A percentile compares a stretch with the other conserved stretches of the same genome.
These are phyloP conservation scores for Saccharomyces hybrid DNA, from an alignment of 1,139 yeast species.

Conservation along the genomic window DNA sequence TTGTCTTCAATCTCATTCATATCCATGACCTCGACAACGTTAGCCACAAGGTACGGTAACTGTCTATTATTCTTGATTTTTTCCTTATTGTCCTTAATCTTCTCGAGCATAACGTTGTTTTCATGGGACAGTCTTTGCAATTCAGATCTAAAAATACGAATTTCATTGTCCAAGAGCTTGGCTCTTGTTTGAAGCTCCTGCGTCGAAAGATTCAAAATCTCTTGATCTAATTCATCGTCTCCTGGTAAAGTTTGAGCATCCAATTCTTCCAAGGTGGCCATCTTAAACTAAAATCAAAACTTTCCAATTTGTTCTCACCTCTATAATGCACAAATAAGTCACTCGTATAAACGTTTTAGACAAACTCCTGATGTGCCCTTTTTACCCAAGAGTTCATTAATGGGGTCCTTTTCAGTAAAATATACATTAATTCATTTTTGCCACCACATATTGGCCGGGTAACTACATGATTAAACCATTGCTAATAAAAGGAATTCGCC, in stretches of 20 bases:
- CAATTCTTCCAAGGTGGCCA: constrained; percentile 67
- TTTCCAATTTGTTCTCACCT: neutral
- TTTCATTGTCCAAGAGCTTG: constrained; percentile 85
- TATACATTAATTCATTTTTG: constrained; percentile 1
- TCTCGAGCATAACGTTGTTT: constrained; percentile 83
- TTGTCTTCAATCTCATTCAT: constrained; percentile 76
- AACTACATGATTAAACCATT: neutral
- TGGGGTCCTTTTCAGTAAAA: constrained; percentile 6
- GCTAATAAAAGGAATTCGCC: neutral
- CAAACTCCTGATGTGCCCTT: neutral
- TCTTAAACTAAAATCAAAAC: constrained; percentile 18
- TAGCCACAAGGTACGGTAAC: constrained; percentile 92
- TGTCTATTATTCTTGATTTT: constrained; percentile 94
- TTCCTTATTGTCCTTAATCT: constrained; percentile 92
- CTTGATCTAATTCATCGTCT: constrained; percentile 62
- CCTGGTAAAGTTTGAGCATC: constrained; percentile 41
- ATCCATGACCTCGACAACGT: constrained; percentile 89
- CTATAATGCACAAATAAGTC: neutral
- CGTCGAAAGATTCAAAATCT: constrained; percentile 69
- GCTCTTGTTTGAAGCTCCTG: constrained; percentile 82
- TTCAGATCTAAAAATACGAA: constrained; percentile 91
- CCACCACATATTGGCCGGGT: constrained; percentile 1
- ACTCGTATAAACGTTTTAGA: neutral
- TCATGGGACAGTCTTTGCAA: constrained; percentile 86
- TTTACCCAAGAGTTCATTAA: neutral